Percentiles rank a stretch among this genome's conserved stretches.
These are phyloP conservation scores for Fragaria vesca DNA, from an alignment of 306 rosid genomes.

Conservation along the genomic window DNA sequence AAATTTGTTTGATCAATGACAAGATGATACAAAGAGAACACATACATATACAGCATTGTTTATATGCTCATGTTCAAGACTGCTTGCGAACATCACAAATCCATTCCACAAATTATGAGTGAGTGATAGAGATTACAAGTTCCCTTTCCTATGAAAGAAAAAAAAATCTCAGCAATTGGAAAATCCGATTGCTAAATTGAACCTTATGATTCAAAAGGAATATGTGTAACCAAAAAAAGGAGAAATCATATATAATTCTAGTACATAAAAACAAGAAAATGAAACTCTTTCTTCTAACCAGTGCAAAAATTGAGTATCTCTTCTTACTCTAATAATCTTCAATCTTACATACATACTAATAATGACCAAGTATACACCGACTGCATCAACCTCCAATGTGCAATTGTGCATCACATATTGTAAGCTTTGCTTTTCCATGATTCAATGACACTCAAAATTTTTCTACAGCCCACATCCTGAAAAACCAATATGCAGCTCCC, in stretches of 20 bases:
- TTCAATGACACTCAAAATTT: neutral
- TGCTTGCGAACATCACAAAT: too few species aligned
- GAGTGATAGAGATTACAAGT: neutral
- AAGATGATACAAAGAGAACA: too few species aligned
- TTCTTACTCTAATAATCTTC: neutral
- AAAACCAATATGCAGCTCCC: neutral
- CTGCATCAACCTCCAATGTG: neutral
- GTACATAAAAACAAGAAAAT: neutral
- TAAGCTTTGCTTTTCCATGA: conserved; percentile 1
- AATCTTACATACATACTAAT: neutral
- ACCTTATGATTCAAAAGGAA: neutral
- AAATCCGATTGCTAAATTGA: too few species aligned
- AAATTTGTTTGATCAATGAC: too few species aligned
- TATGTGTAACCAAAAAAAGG: neutral
- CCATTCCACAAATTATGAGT: too few species aligned
- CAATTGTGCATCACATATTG: neutral
- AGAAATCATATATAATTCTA: neutral
- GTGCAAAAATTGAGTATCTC: neutral
- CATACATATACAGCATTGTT: neutral
- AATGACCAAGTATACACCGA: neutral
- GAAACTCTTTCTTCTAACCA: neutral
- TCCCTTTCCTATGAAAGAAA: too few species aligned
- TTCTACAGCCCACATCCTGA: neutral
- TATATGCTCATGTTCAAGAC: too few species aligned
- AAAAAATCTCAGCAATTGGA: too few species aligned